phyloP scores from a whole-genome alignment of 441 rosid genomes.

The Pelargonium australe region DNA sequence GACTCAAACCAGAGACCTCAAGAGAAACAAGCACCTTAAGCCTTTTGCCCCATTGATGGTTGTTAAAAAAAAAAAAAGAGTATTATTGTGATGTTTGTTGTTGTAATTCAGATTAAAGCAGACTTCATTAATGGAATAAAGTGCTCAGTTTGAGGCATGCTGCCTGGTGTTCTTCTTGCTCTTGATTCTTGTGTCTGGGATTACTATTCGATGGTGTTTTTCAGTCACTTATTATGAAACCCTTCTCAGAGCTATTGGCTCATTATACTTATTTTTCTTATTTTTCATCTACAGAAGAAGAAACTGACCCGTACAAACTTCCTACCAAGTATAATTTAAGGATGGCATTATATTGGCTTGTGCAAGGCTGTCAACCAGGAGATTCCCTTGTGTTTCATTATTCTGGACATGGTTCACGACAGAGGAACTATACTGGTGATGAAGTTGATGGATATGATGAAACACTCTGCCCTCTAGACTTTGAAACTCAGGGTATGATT shows the following conservation, averaged over 20 bases:
- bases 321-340: constrained; percentile 11
- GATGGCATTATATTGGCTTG: constrained; percentile 15
- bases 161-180: no score
- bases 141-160: no score
- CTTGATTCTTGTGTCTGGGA: no score
- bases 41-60: no score
- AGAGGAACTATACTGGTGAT: neutral
- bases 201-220: no score
- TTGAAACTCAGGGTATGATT: constrained; percentile 4
- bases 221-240: no score
- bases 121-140: no score
- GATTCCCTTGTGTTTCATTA: constrained; percentile 14
- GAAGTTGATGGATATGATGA: constrained; percentile 15
- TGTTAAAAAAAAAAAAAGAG: no score
- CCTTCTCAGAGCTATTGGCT: neutral
- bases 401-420: constrained; percentile 13
- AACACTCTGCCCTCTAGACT: constrained; percentile 13
- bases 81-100: no score
- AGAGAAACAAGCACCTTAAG: no score
- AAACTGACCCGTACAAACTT: neutral
- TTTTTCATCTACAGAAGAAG: constrained; percentile 7
- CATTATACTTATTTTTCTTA: neutral
- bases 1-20: no score
- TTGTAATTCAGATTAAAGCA: no score
- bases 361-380: constrained; percentile 19